Evolutionary conservation across 345 rosid genomes (phyloP).

Genomic region (Eucalyptus grandis): DNA sequence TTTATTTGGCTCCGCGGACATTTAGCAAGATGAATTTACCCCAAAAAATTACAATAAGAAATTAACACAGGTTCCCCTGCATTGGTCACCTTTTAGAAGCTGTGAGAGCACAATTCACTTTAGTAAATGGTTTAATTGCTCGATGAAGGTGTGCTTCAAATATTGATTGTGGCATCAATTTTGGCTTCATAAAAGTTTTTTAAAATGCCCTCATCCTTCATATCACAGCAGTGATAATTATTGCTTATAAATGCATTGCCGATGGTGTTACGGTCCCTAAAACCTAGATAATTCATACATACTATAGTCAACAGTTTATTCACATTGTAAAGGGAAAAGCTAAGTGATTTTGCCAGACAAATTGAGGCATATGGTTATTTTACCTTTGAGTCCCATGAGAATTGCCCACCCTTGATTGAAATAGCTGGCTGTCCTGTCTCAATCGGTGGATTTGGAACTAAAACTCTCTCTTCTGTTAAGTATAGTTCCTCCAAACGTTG

Average conservation of each 20-base stretch:
- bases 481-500: conserved; percentile 84
- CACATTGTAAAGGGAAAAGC: neutral
- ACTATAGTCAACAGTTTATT: neutral
- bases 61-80: neutral
- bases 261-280: neutral
- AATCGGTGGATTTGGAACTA: conserved; percentile 68
- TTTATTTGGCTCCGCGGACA: neutral
- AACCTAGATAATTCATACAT: neutral
- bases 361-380: neutral
- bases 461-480: conserved; percentile 74
- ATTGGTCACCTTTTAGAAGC: neutral
- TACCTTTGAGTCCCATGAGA: conserved; percentile 93
- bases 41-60: neutral
- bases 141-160: neutral
- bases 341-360: neutral
- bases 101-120: neutral
- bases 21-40: neutral
- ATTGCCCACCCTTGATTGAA: conserved; percentile 64
- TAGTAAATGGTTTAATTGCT: neutral
- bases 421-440: conserved; percentile 65
- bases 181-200: neutral
- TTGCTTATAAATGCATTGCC: neutral
- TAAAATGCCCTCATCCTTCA: neutral
- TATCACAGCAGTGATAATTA: neutral
- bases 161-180: neutral